Percentiles rank a stretch among this genome's conserved stretches.
Evolutionary conservation across 169 alveolate species (phyloP).

Genomic region (Cryptosporidium felis): DNA sequence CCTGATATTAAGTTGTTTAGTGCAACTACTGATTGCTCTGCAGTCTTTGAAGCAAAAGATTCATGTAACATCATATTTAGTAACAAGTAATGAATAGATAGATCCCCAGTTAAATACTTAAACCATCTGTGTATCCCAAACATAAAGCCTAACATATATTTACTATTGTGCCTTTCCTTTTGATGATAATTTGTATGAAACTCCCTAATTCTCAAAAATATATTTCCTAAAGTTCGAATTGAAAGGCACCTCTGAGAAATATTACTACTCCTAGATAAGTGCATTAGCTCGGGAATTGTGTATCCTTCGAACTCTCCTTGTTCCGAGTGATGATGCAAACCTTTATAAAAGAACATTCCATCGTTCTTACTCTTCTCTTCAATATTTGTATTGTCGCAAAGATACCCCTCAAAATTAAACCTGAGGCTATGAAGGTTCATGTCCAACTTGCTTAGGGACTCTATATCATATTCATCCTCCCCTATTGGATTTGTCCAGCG

Average conservation of each 20-base stretch:
- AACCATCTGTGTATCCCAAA: slow-evolving; percentile 64
- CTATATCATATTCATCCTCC: slow-evolving; percentile 49
- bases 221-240: slow-evolving; percentile 70
- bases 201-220: slow-evolving; percentile 17
- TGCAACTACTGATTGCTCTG: slow-evolving; percentile 42
- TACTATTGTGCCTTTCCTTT: neutral
- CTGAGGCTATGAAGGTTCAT: slow-evolving; percentile 55
- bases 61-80: slow-evolving; percentile 49
- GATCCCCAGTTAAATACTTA: slow-evolving; percentile 27
- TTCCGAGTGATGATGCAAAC: slow-evolving; percentile 74
- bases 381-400: slow-evolving; percentile 52
- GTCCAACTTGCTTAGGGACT: neutral
- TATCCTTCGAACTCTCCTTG: slow-evolving; percentile 72
- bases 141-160: slow-evolving; percentile 31
- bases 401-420: slow-evolving; percentile 67
- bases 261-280: slow-evolving; percentile 64
- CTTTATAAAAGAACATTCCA: slow-evolving; percentile 51
- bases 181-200: neutral
- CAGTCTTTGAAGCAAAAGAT: slow-evolving; percentile 30
- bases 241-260: slow-evolving; percentile 70
- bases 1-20: slow-evolving; percentile 28
- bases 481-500: slow-evolving; percentile 75
- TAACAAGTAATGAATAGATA: slow-evolving; percentile 24
- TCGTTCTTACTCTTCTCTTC: slow-evolving; percentile 24
- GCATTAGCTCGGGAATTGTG: slow-evolving; percentile 72